These are phyloP conservation scores for Lactarius tabidus DNA, from an alignment of 768 basidiomycete species.

Conservation along the genomic window DNA sequence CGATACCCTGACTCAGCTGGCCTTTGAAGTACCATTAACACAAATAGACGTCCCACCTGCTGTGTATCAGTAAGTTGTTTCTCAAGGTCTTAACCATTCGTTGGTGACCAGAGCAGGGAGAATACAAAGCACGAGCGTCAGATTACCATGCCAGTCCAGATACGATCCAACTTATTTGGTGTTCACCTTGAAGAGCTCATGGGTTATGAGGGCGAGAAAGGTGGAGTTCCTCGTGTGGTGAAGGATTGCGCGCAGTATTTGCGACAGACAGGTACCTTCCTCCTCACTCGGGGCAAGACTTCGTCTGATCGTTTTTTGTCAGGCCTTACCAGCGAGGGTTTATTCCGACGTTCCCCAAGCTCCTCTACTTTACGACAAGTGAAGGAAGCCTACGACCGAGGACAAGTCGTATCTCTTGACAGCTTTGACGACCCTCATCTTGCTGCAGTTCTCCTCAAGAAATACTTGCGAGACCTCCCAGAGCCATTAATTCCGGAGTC, in stretches of 20 bases:
- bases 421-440: conserved; percentile 75
- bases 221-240: conserved; percentile 75
- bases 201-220: conserved; percentile 80
- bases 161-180: conserved; percentile 66
- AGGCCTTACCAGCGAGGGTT: conserved; percentile 67
- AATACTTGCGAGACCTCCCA: conserved; percentile 77
- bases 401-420: conserved; percentile 74
- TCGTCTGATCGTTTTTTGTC: not conserved
- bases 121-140: conserved; percentile 70
- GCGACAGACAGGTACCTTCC: conserved; percentile 47
- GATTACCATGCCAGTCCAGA: conserved; percentile 61
- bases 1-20: conserved; percentile 72
- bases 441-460: conserved; percentile 82
- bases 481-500: conserved; percentile 72
- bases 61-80: conserved; percentile 65
- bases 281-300: not conserved
- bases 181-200: conserved; percentile 79
- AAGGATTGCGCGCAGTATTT: conserved; percentile 71
- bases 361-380: conserved; percentile 67
- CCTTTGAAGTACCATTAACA: conserved; percentile 72
- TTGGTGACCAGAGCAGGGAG: conserved; percentile 46
- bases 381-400: conserved; percentile 81
- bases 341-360: conserved; percentile 79
- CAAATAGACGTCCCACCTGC: conserved; percentile 84
- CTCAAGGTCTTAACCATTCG: not conserved